Base-by-base conservation (phyloP, 345 rosid species). In the Lenwebbia sp. region DNA sequence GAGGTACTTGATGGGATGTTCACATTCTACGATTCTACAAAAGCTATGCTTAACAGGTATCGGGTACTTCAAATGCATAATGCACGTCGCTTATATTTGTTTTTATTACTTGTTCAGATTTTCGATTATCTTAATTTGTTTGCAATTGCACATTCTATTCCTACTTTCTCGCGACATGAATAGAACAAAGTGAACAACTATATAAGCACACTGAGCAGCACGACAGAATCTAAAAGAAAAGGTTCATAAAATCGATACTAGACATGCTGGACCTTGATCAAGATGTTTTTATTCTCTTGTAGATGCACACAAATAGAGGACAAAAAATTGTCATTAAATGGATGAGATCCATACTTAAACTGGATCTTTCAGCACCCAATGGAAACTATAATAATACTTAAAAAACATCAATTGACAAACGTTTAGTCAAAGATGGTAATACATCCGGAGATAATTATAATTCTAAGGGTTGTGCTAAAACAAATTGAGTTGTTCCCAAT, bases 401-500 rank as follows among this genome's bases (percentile, higher is more conserved):
- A 51, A 51, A 10, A 40, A 44, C 8, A 13, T 51, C 81, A 26
- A 74, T 74, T 41, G 44, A 74, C 81, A 51, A 5, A 44, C 47
- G 5, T 44, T 44, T 44, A 44, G 47, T 44, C 6, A 1, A 44
- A 44, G 47, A 44, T 44, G 47, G 47, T 44, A 44, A 44, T 44
- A 44, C 47, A 51, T 51, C 17, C 54, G 15, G 54, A 51, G 54
- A 14, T 13, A 14, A 51, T 51, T 14, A 13, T 13, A n/a, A 28
- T 60, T 30, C 75, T 15, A 15, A 30, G 75, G 41, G 15, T 22
- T 15, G 53, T 25, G 30, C 19, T 83, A 53, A 49, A 53, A 44
- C 93, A 94, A 93, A 82, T 86, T 82, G 70, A 90, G 89, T 85
- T 86, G 89, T 84, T 92, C 97, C 95, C 95, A 96, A 15, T 89